phyloP scores from a whole-genome alignment of 2,329 filamentous ascomycete genomes.

The Calonectria hongkongensis region DNA sequence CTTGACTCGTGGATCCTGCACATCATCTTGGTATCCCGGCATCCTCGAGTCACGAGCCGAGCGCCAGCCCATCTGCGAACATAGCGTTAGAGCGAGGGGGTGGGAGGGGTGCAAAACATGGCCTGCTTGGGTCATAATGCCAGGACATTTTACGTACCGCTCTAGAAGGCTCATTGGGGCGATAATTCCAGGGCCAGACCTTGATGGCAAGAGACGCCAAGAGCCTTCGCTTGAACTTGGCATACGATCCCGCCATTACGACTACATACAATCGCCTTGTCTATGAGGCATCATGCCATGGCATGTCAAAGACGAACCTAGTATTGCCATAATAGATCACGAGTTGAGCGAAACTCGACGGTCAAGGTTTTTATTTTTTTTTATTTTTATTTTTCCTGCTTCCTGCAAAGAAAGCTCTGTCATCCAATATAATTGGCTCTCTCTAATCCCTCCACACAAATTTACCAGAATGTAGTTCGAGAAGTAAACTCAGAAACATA shows the following conservation, averaged over 20 bases:
- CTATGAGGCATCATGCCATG: slow-evolving; percentile 41
- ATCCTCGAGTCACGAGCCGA: slow-evolving; percentile 54
- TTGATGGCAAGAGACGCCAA: slow-evolving; percentile 48
- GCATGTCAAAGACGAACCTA: slow-evolving; percentile 42
- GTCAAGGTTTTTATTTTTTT: slow-evolving; percentile 15
- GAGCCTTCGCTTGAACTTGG: slow-evolving; percentile 41
- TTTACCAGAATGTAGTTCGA: slow-evolving; percentile 13
- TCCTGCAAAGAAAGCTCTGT: background rate
- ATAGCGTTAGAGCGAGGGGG: slow-evolving; percentile 42
- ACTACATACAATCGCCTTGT: slow-evolving; percentile 35
- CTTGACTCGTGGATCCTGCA: slow-evolving; percentile 62
- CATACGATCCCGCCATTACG: slow-evolving; percentile 39
- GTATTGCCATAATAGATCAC: slow-evolving; percentile 25
- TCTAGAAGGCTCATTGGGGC: slow-evolving; percentile 40
- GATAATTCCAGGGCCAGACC: slow-evolving; percentile 41
- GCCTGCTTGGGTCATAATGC: slow-evolving; percentile 38
- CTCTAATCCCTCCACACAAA: slow-evolving; percentile 4
- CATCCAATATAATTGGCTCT: slow-evolving; percentile 19
- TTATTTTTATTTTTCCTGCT: background rate
- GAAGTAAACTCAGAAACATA: slow-evolving; percentile 26
- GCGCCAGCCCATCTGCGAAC: slow-evolving; percentile 42
- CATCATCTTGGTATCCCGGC: slow-evolving; percentile 55
- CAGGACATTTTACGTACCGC: slow-evolving; percentile 45
- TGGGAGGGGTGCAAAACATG: slow-evolving; percentile 24
- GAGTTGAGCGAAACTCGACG: slow-evolving; percentile 6